Conservation (phyloP, 139 green algal species). For the Chlamydomonas sp. region DNA sequence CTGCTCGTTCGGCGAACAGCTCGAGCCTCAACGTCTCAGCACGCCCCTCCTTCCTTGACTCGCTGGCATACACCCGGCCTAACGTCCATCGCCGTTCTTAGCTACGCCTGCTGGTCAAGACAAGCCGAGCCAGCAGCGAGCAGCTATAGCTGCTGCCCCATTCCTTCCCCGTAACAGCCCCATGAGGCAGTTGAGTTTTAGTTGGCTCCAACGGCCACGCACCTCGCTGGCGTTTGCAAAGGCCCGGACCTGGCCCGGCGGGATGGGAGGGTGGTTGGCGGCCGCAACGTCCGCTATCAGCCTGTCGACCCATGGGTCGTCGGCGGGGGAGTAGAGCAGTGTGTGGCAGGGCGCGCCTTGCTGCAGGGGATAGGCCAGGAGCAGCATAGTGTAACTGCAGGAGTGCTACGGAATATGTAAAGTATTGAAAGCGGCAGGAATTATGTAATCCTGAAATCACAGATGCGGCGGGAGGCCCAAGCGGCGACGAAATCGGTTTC, state of each 20-base stretch:
- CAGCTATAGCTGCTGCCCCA: too few relatives aligned
- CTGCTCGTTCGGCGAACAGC: not conserved
- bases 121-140: too few relatives aligned
- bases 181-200: not conserved
- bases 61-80: too few relatives aligned
- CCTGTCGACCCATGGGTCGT: slow-evolving; percentile 25
- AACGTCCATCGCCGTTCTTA: too few relatives aligned
- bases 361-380: slow-evolving; percentile 2
- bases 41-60: too few relatives aligned
- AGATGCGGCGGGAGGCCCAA: not conserved
- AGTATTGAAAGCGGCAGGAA: not conserved
- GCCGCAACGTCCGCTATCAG: slow-evolving; percentile 19
- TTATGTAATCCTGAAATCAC: not conserved
- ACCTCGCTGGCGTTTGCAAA: slow-evolving; percentile 21
- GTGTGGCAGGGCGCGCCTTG: slow-evolving; percentile 34
- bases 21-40: too few relatives aligned
- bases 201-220: not conserved
- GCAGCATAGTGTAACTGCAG: not conserved
- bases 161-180: too few relatives aligned
- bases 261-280: slow-evolving; percentile 37
- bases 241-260: not conserved
- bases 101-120: too few relatives aligned
- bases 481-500: not conserved
- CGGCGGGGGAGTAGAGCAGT: slow-evolving; percentile 43
- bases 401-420: not conserved